phyloP scores from a whole-genome alignment of 2,329 filamentous ascomycete genomes.

The Zalaria obscura region DNA sequence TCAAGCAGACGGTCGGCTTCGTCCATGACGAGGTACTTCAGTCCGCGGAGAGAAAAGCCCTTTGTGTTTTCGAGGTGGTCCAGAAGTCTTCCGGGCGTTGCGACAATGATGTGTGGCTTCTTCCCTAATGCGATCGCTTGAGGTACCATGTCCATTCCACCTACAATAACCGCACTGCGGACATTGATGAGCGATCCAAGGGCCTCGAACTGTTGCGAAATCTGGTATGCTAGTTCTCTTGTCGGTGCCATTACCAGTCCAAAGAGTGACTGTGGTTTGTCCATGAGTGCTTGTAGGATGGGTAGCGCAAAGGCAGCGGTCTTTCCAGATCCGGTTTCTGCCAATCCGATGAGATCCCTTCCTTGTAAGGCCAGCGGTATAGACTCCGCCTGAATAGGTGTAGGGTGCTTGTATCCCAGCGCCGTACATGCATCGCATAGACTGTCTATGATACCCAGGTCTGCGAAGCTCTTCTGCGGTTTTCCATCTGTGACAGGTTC shows the following conservation, averaged over 20 bases:
- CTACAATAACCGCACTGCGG: slow-evolving; percentile 63
- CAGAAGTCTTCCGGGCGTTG: slow-evolving; percentile 75
- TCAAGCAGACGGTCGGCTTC: slow-evolving; percentile 87
- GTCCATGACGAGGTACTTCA: slow-evolving; percentile 89
- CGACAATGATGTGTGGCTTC: slow-evolving; percentile 84
- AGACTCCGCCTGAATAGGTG: slow-evolving; percentile 73
- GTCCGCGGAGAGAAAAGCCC: slow-evolving; percentile 68
- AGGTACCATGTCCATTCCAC: slow-evolving; percentile 89
- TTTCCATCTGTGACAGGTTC: slow-evolving; percentile 30
- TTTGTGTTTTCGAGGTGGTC: slow-evolving; percentile 96
- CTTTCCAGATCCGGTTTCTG: slow-evolving; percentile 92
- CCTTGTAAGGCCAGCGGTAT: slow-evolving; percentile 70
- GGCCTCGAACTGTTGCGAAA: slow-evolving; percentile 74
- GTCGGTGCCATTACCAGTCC: slow-evolving; percentile 87
- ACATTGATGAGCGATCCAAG: slow-evolving; percentile 81
- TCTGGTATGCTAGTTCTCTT: slow-evolving; percentile 86
- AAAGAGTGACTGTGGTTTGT: slow-evolving; percentile 73
- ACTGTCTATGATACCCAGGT: slow-evolving; percentile 67
- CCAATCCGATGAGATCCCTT: slow-evolving; percentile 81
- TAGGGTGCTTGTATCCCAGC: slow-evolving; percentile 73
- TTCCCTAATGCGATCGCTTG: slow-evolving; percentile 88
- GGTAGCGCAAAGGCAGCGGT: slow-evolving; percentile 90
- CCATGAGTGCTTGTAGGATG: slow-evolving; percentile 80
- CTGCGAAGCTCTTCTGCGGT: slow-evolving; percentile 59
- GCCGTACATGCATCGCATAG: slow-evolving; percentile 77